phyloP scores from a whole-genome alignment of 192 early-diverging fungal species.

The Dissophora globulifera region DNA sequence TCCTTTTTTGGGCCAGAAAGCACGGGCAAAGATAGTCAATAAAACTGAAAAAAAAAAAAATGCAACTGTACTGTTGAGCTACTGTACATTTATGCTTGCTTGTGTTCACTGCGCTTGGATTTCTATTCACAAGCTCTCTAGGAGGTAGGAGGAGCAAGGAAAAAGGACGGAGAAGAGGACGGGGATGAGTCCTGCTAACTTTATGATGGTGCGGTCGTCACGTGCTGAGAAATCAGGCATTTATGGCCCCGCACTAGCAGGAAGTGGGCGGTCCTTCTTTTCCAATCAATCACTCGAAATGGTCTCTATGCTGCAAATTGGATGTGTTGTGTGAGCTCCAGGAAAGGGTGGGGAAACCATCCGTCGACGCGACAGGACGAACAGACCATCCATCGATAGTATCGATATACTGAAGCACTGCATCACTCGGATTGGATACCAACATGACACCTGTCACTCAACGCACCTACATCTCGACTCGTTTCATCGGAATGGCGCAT shows the following conservation, averaged over 20 bases:
- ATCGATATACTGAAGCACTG: not conserved
- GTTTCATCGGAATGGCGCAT: too few species aligned
- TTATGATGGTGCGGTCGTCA: too few species aligned
- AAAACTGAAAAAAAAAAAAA: too few species aligned
- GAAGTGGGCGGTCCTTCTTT: conserved; percentile 19
- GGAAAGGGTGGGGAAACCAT: conserved; percentile 1
- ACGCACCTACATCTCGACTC: too few species aligned
- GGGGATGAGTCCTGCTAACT: too few species aligned
- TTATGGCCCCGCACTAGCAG: not conserved
- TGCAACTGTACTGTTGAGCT: too few species aligned
- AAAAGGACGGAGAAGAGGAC: too few species aligned
- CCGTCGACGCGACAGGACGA: not conserved
- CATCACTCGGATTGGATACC: conserved; percentile 5
- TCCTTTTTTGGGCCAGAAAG: conserved; percentile 2
- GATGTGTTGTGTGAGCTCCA: conserved; percentile 3
- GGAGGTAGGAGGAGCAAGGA: too few species aligned
- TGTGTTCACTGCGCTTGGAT: too few species aligned
- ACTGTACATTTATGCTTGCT: too few species aligned
- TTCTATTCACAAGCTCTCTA: too few species aligned
- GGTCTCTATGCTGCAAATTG: conserved; percentile 21
- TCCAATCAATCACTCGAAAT: conserved; percentile 35
- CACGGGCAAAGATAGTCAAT: not conserved
- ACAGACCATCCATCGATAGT: not conserved
- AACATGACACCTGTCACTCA: too few species aligned
- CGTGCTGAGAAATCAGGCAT: conserved; percentile 1